Percentiles rank a stretch among this genome's conserved stretches.
These are phyloP conservation scores for Aspergillus alliaceus DNA, from an alignment of 2,329 filamentous ascomycete genomes.

Conservation along the genomic window DNA sequence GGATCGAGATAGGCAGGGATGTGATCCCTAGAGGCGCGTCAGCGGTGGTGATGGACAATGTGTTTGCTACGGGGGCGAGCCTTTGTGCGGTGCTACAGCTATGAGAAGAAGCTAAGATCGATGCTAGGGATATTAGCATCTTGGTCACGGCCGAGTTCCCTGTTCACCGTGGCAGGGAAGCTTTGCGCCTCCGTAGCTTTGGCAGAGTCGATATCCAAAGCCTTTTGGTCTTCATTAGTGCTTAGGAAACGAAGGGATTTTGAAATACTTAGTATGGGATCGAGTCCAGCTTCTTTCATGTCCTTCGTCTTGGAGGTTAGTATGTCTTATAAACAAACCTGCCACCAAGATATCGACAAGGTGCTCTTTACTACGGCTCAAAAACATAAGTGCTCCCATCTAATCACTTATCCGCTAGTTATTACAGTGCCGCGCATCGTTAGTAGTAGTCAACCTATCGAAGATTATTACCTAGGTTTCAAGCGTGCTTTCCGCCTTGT, in stretches of 20 bases:
- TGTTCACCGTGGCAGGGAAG: constrained; percentile 51
- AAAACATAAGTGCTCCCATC: too few relatives aligned
- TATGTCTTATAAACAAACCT: too few relatives aligned
- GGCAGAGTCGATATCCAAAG: constrained; percentile 52
- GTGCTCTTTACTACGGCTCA: too few relatives aligned
- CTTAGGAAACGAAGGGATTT: constrained; percentile 18
- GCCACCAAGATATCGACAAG: too few relatives aligned
- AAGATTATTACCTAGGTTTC: too few relatives aligned
- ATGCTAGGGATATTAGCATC: constrained; percentile 44
- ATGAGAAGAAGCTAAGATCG: constrained; percentile 45
- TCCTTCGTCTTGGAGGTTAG: too few relatives aligned
- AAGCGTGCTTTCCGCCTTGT: too few relatives aligned
- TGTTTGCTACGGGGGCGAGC: constrained; percentile 57
- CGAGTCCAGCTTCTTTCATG: too few relatives aligned
- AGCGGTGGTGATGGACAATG: constrained; percentile 62
- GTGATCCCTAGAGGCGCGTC: constrained; percentile 40
- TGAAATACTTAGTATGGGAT: too few relatives aligned
- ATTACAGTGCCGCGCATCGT: too few relatives aligned
- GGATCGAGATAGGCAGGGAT: constrained; percentile 53
- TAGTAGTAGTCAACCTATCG: too few relatives aligned
- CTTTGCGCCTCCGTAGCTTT: constrained; percentile 51
- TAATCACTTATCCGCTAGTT: too few relatives aligned
- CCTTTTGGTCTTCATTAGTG: constrained; percentile 53
- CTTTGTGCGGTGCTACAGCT: constrained; percentile 55
- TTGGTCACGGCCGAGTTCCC: constrained; percentile 61